Conservation (phyloP, 257 asterid species). For the Petunia axillaris region DNA sequence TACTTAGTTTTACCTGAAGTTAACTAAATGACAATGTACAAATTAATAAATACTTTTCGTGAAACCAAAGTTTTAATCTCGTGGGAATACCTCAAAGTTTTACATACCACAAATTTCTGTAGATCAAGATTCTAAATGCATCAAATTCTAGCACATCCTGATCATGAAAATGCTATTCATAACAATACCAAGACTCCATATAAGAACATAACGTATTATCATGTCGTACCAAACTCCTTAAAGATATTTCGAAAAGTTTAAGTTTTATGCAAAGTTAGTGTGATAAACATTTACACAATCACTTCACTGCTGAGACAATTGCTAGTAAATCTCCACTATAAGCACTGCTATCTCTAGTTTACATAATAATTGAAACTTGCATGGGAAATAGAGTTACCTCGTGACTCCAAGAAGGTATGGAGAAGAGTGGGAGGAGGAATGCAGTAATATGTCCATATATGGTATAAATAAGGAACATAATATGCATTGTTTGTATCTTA, state of each 20-base stretch:
- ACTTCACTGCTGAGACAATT: not conserved
- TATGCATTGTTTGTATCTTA: constrained; percentile 1
- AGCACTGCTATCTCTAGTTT: not conserved
- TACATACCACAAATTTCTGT: not conserved
- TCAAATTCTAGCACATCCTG: not conserved
- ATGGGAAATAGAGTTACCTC: not conserved
- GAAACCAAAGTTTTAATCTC: not conserved
- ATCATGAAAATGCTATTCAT: not conserved
- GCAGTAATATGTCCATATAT: not conserved
- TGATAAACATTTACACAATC: not conserved
- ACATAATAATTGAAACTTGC: not conserved
- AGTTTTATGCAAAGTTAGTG: not conserved
- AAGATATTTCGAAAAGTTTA: not conserved
- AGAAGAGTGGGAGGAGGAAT: constrained; percentile 14
- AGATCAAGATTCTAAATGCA: constrained; percentile 15
- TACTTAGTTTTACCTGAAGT: not conserved
- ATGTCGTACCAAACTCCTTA: not conserved
- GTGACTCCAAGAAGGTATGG: not conserved
- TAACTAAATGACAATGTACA: not conserved
- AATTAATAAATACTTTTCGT: not conserved
- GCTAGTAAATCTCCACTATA: not conserved
- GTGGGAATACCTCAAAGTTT: not conserved
- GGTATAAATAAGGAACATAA: constrained; percentile 6
- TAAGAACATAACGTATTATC: too few species aligned
- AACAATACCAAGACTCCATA: not conserved